Evolutionary conservation across 371 early-diverging fungal genomes (phyloP), one percentile per base, ranked within the genome.

Genomic region (Apophysomyces elegans): DNA sequence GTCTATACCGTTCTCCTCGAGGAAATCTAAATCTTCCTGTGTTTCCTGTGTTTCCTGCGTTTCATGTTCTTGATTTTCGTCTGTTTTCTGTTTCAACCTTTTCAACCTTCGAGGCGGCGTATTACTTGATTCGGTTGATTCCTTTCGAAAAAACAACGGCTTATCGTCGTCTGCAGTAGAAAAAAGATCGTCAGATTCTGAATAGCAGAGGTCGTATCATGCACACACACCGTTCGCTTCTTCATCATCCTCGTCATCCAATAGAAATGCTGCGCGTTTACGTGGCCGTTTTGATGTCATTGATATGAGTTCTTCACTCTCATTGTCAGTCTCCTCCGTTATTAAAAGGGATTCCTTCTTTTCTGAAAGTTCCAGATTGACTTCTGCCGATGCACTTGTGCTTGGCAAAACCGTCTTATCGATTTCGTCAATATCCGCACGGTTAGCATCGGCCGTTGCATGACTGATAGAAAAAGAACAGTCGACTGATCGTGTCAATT

Each of bases 1-100:
- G 32, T 45, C 41, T 26, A 60, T 61, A 64, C 69, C 69, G 39
- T 69, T 69, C 41, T 64, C 65, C 16, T 60, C 58, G 14, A 69
- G 43, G 18, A 69, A 69, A 37, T 69, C 69, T 61, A 69, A 60
- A 38, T 69, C 69, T 39, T 69, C 62, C 14, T 58, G 54, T 21
- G 54, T 50, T 39, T 69, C 62, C 14, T 58, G 54, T 21, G 54
- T 50, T 7, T 50, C 41, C 13, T 8, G 13, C 41, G 41, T 41
- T 1, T 41, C 8, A 41, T 41, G 41, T 13, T 41, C 5, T 41
- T 41, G 41, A 41, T 5, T 41, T 41, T 41, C 41, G 0, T 41
- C 32, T 26, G 32, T 26, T 26, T 26, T 26, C 32, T 26, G 32
- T 26, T 26, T 26, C 3, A 26, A 26, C 32, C 32, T 26, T 26